Conservation (phyloP, 2,329 filamentous ascomycete genomes). For the Truncatella angustata region DNA sequence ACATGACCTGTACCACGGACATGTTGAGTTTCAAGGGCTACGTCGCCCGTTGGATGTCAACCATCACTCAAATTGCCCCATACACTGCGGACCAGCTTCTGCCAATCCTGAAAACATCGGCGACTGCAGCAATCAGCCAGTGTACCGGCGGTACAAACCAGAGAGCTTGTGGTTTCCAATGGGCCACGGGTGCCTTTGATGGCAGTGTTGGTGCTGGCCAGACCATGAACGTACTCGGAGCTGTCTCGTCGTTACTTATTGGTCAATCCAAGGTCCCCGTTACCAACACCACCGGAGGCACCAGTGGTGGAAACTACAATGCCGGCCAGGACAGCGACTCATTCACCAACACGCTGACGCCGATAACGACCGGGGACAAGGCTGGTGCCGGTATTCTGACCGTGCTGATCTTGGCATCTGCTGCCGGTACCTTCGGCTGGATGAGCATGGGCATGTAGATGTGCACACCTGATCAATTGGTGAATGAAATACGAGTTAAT, state of each 20-base stretch:
- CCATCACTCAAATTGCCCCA: conserved; percentile 39
- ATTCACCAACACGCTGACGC: conserved; percentile 28
- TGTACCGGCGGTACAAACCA: conserved; percentile 33
- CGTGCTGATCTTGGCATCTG: conserved; percentile 38
- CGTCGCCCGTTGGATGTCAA: conserved; percentile 49
- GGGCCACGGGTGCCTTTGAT: conserved; percentile 46
- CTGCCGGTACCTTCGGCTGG: conserved; percentile 44
- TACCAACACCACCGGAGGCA: conserved; percentile 50
- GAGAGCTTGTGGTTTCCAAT: conserved; percentile 48
- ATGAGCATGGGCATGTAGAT: conserved; percentile 41
- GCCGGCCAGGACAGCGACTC: conserved; percentile 36
- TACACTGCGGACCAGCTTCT: conserved; percentile 33
- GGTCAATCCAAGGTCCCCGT: conserved; percentile 37
- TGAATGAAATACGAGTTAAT: too few species aligned
- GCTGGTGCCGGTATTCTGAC: conserved; percentile 49
- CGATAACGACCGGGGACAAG: conserved; percentile 42
- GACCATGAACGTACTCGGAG: conserved; percentile 57
- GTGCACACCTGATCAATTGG: too few species aligned
- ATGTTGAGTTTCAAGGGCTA: conserved; percentile 61
- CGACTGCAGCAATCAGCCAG: conserved; percentile 35
- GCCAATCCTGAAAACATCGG: conserved; percentile 35
- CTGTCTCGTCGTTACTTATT: conserved; percentile 53
- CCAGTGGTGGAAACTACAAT: conserved; percentile 42
- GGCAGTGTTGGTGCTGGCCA: conserved; percentile 57
- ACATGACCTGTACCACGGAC: conserved; percentile 52